phyloP scores from a whole-genome alignment of 2,329 filamentous ascomycete species.

The Xylaria sp. region DNA sequence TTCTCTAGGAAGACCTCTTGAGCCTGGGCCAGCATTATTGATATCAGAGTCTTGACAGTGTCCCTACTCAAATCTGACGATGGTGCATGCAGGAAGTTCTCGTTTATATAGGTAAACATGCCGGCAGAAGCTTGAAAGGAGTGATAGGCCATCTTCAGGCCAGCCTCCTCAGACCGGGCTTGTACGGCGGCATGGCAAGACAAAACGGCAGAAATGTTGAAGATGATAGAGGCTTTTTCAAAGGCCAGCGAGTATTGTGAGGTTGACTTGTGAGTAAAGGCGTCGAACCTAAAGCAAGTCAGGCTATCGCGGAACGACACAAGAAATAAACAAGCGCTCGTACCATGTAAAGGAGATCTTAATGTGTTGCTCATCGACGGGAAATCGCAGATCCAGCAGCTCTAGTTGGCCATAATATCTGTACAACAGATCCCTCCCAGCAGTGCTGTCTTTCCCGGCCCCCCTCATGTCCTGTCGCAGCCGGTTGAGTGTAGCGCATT shows the following conservation, averaged over 20 bases:
- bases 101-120: conserved; percentile 99
- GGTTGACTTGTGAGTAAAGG: conserved; percentile 98
- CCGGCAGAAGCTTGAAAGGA: conserved; percentile 97
- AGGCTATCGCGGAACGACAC: conserved; percentile 33
- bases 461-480: conserved; percentile 98
- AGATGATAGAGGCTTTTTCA: conserved; percentile 98
- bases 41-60: conserved; percentile 93
- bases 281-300: conserved; percentile 80
- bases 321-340: conserved; percentile 40
- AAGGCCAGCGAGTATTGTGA: conserved; percentile 96
- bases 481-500: conserved; percentile 93
- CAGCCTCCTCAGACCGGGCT: conserved; percentile 89
- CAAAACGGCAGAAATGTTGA: conserved; percentile 97
- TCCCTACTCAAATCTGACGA: conserved; percentile 96
- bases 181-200: conserved; percentile 96
- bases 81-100: conserved; percentile 97
- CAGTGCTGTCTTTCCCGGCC: conserved; percentile 94
- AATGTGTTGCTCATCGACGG: conserved; percentile 98
- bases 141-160: conserved; percentile 96
- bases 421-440: conserved; percentile 92
- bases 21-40: conserved; percentile 91
- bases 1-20: conserved; percentile 99
- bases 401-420: conserved; percentile 98
- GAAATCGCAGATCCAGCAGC: conserved; percentile 91
- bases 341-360: conserved; percentile 99